phyloP scores from a whole-genome alignment of 495 filamentous ascomycete species.

The Lindgomyces ingoldianus region DNA sequence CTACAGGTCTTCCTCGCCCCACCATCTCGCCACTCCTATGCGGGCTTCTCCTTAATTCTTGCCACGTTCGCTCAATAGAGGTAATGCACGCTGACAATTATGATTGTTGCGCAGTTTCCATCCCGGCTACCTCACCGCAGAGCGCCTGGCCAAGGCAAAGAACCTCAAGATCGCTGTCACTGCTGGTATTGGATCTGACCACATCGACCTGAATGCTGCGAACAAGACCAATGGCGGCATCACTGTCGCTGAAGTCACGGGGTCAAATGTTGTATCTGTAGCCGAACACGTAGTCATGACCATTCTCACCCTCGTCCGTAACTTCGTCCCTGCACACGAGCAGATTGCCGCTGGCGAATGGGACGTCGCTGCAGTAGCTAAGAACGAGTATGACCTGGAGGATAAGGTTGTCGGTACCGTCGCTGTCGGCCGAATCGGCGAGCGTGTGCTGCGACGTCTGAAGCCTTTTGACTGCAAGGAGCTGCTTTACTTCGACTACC shows the following conservation, averaged over 20 bases:
- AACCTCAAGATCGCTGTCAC: constrained; percentile 95
- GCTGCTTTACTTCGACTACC: constrained; percentile 99
- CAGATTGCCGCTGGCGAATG: constrained; percentile 84
- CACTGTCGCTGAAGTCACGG: constrained; percentile 96
- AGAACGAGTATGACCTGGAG: constrained; percentile 98
- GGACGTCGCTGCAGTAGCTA: constrained; percentile 93
- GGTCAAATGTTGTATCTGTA: constrained; percentile 56
- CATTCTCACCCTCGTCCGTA: constrained; percentile 92
- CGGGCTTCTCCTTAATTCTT: background rate
- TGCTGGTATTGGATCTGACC: constrained; percentile 96
- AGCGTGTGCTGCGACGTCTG: constrained; percentile 92
- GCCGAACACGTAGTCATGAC: constrained; percentile 89
- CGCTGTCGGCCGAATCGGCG: constrained; percentile 94
- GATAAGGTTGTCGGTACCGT: constrained; percentile 97
- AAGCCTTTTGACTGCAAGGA: constrained; percentile 99
- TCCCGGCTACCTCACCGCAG: constrained; percentile 94
- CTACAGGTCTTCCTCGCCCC: background rate
- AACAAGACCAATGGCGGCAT: constrained; percentile 98
- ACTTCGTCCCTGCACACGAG: constrained; percentile 98
- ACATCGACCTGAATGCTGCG: constrained; percentile 93
- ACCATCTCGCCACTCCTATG: background rate
- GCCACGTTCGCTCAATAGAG: background rate
- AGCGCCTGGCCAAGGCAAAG: constrained; percentile 96
- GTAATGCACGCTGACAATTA: constrained; percentile 3
- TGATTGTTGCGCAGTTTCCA: constrained; percentile 70